These are phyloP conservation scores for Helianthus tuberosus DNA, from an alignment of 129 eudicot species.

Conservation along the genomic window DNA sequence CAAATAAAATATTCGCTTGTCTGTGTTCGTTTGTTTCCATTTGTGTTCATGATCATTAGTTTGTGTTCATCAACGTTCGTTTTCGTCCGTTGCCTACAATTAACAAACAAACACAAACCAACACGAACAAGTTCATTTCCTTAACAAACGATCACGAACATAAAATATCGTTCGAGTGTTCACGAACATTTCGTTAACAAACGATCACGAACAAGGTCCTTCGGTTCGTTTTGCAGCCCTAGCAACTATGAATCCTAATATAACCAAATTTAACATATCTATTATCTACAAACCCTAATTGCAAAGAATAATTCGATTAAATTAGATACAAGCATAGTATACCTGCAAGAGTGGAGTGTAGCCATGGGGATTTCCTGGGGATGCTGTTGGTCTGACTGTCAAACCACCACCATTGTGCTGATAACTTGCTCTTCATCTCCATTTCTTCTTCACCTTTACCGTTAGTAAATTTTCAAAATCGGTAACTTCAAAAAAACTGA, in stretches of 20 bases:
- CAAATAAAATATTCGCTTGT: no score
- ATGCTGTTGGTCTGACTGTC: slow-evolving; percentile 58
- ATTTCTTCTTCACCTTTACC: slow-evolving; percentile 38
- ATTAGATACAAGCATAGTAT: neutral
- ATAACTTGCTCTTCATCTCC: slow-evolving; percentile 56
- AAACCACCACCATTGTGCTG: slow-evolving; percentile 94
- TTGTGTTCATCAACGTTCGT: no score
- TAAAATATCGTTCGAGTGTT: no score
- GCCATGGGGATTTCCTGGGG: slow-evolving; percentile 77
- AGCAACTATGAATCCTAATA: neutral
- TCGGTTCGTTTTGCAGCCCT: no score
- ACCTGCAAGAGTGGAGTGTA: slow-evolving; percentile 86
- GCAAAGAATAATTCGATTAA: neutral
- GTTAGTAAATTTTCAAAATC: neutral
- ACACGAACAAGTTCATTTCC: no score
- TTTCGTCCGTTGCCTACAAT: no score
- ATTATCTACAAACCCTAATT: neutral
- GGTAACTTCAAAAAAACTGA: neutral
- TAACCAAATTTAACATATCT: neutral
- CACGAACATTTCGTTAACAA: no score
- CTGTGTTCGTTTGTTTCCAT: no score
- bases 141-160: no score
- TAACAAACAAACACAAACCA: no score
- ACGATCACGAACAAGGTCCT: no score
- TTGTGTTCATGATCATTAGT: no score